Evolutionary conservation across 371 early-diverging fungal species (phyloP), one percentile per base, ranked within the genome.

Genomic region (Chytridium lagenaria): DNA sequence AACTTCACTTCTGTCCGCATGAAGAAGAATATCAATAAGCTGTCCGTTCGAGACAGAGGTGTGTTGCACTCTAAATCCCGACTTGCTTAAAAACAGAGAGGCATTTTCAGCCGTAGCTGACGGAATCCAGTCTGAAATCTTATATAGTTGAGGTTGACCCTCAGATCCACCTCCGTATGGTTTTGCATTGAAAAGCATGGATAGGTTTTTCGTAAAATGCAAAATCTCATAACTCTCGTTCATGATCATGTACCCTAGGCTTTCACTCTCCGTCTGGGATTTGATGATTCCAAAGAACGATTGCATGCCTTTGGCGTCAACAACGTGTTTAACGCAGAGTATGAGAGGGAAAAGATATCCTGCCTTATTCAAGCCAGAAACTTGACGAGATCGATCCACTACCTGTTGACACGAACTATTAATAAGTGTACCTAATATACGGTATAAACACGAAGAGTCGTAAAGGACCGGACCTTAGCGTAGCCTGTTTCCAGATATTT

Each of bases 401-500:
- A 82, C 73, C 78, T 81, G 44, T 12, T 44, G n/a, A n/a, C n/a
- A n/a, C n/a, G n/a, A n/a, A n/a, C n/a, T n/a, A n/a, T n/a, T n/a
- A n/a, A n/a, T n/a, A n/a, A n/a, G n/a, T n/a, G n/a, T n/a, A n/a
- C n/a, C n/a, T n/a, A n/a, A n/a, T n/a, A n/a, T n/a, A n/a, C n/a
- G n/a, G n/a, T n/a, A n/a, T n/a, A n/a, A n/a, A n/a, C n/a, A n/a
- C n/a, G n/a, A n/a, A n/a, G n/a, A 36, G 1, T 16, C 15, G 19
- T n/a, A 61, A 33, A 26, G 26, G 26, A 5, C 23, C 22, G 22
- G 50, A 79, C 81, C 77, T 79, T 82, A 31, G 82, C 77, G 44
- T 57, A 67, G 30, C 82, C 82, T 50, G 82, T 82, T 30, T 83
- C 79, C 1, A 83, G 72, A 61, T 83, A 83, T 50, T 68, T 70